Conservation (phyloP, 352 stramenopile species). For the Globisporangium barbulae region DNA sequence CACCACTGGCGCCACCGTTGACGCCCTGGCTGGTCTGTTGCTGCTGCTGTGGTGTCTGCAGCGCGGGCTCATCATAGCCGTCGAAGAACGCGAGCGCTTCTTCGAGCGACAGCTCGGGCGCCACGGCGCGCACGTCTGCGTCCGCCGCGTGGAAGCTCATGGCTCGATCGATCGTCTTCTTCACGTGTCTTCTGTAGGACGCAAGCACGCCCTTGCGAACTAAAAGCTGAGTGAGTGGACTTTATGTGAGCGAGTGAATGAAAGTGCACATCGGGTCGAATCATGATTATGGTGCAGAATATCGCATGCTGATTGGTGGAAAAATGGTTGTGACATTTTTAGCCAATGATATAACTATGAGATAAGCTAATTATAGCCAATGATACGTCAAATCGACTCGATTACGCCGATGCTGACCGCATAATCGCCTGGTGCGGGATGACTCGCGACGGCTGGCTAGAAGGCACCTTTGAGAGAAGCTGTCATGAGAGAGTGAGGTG, state of each 20-base stretch:
- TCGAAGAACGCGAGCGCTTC: constrained; percentile 23
- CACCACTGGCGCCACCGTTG: neutral
- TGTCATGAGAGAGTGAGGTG: neutral
- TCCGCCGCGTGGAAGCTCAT: constrained; percentile 12
- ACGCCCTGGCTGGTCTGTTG: neutral
- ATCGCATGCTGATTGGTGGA: neutral
- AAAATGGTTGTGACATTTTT: neutral
- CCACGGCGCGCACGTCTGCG: neutral
- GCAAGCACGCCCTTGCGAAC: neutral
- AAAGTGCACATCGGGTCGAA: neutral
- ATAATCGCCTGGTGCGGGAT: neutral
- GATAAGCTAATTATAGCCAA: too few relatives aligned
- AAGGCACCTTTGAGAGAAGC: neutral
- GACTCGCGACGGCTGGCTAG: neutral
- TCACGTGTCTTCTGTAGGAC: neutral
- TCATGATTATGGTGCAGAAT: neutral
- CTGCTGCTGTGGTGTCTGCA: neutral
- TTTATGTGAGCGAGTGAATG: neutral
- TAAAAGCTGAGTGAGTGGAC: neutral
- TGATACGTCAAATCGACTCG: neutral
- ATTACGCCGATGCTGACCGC: neutral
- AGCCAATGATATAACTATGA: neutral
- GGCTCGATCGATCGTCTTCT: neutral
- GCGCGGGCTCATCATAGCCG: constrained; percentile 14
- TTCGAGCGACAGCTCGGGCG: constrained; percentile 17